Percentiles rank a stretch among this genome's conserved stretches.
Evolutionary conservation across 2,329 filamentous ascomycete genomes (phyloP).

Genomic region (Fusarium heterosporum): DNA sequence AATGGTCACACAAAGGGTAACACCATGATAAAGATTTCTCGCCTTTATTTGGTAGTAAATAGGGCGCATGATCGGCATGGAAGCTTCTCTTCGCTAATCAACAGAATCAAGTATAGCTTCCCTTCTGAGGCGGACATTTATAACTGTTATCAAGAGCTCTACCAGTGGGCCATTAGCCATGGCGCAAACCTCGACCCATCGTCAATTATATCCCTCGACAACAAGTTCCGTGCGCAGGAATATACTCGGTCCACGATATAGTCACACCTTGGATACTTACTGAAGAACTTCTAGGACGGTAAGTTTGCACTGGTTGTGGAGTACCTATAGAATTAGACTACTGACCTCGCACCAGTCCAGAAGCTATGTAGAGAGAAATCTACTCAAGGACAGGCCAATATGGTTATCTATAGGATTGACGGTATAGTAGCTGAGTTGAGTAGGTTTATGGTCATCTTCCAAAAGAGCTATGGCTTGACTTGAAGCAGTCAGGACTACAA

Average conservation of each 20-base stretch:
- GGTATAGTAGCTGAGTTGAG: conserved; percentile 18
- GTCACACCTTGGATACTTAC: conserved; percentile 21
- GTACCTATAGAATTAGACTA: fast-evolving
- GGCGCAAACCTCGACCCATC: conserved; percentile 10
- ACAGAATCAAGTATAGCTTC: conserved; percentile 2
- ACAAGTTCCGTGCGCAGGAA: conserved; percentile 30
- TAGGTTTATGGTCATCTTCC: conserved; percentile 24
- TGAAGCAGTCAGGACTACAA: background rate
- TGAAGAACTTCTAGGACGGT: conserved; percentile 23
- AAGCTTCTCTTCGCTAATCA: background rate
- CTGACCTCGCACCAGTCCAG: conserved; percentile 12
- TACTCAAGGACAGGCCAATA: conserved; percentile 7
- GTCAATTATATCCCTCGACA: conserved; percentile 29
- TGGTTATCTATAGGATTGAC: conserved; percentile 13
- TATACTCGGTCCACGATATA: conserved; percentile 6
- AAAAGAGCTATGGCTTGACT: conserved; percentile 34
- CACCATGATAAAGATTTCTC: conserved; percentile 27
- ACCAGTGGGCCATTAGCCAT: conserved; percentile 22
- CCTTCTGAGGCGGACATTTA: conserved; percentile 4
- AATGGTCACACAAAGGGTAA: conserved; percentile 26
- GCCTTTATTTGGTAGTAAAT: conserved; percentile 1
- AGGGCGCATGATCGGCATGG: background rate
- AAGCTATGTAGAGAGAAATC: conserved; percentile 5
- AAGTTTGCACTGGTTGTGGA: background rate
- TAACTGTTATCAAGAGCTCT: conserved; percentile 12